A percentile compares a stretch with the other conserved stretches of the same genome.
phyloP scores from a whole-genome alignment of 2,329 filamentous ascomycete genomes.

The Colletotrichum limetticola region DNA sequence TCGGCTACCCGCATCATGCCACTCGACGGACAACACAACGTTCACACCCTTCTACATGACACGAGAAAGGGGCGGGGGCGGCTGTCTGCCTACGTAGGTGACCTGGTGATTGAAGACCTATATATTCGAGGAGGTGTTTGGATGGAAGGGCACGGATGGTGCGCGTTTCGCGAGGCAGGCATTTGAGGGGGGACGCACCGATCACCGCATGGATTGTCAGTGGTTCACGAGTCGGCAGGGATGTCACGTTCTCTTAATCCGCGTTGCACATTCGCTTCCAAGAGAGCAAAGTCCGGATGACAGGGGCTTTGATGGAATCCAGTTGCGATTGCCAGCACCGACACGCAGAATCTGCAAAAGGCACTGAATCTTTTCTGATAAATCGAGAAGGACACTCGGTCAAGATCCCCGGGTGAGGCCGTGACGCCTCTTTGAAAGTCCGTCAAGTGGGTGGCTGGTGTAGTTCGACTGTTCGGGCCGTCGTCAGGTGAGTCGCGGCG shows the following conservation, averaged over 20 bases:
- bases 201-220: conserved; percentile 6
- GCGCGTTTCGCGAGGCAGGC: not conserved
- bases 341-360: not conserved
- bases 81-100: not conserved
- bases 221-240: conserved; percentile 8
- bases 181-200: not conserved
- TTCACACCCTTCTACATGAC: conserved; percentile 12
- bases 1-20: conserved; percentile 10
- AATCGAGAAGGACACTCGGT: not conserved
- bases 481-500: not conserved
- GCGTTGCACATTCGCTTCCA: not conserved
- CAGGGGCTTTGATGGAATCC: not conserved
- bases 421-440: not conserved
- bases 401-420: not conserved
- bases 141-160: not conserved
- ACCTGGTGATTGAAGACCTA: not conserved
- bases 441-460: conserved; percentile 30
- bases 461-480: not conserved
- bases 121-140: not conserved
- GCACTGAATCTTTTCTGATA: not conserved
- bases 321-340: not conserved
- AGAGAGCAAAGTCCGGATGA: not conserved
- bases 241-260: conserved; percentile 8
- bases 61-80: not conserved
- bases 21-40: conserved; percentile 11